Evolutionary conservation across 768 basidiomycete species (phyloP).

Genomic region (Lepiota subincarnata): DNA sequence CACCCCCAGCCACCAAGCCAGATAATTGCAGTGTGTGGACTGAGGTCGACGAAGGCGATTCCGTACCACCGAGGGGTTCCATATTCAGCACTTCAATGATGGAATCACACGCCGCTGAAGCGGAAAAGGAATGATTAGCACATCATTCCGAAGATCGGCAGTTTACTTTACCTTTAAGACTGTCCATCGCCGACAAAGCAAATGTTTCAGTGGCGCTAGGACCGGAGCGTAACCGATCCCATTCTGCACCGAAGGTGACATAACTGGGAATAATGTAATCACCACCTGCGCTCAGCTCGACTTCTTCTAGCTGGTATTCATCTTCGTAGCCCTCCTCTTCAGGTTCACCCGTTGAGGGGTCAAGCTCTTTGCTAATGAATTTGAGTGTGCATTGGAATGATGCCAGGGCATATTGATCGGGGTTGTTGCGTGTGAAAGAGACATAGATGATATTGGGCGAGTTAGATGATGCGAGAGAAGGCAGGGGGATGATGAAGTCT

Average conservation of each 20-base stretch:
- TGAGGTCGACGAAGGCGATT: slow-evolving; percentile 72
- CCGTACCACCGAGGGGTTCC: slow-evolving; percentile 93
- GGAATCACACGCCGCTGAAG: slow-evolving; percentile 88
- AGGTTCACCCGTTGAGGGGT: slow-evolving; percentile 91
- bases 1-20: slow-evolving; percentile 86
- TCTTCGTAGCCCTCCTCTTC: slow-evolving; percentile 99
- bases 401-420: slow-evolving; percentile 71
- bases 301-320: slow-evolving; percentile 96
- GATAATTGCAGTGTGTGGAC: slow-evolving; percentile 95
- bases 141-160: background rate
- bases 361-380: slow-evolving; percentile 96
- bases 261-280: slow-evolving; percentile 98
- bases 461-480: slow-evolving; percentile 59
- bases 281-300: slow-evolving; percentile 86
- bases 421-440: slow-evolving; percentile 82
- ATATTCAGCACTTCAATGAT: slow-evolving; percentile 95
- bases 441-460: slow-evolving; percentile 91
- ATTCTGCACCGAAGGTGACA: slow-evolving; percentile 87
- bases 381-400: slow-evolving; percentile 91
- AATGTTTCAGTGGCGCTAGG: slow-evolving; percentile 90
- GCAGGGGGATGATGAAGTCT: slow-evolving; percentile 90
- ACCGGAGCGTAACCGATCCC: slow-evolving; percentile 84
- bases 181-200: slow-evolving; percentile 86
- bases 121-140: slow-evolving; percentile 15
- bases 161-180: slow-evolving; percentile 74